Percentiles rank a stretch among this genome's conserved stretches.
These are phyloP conservation scores for Stephanocyclus meneghinianus DNA, from an alignment of 352 stramenopile genomes.

Conservation along the genomic window DNA sequence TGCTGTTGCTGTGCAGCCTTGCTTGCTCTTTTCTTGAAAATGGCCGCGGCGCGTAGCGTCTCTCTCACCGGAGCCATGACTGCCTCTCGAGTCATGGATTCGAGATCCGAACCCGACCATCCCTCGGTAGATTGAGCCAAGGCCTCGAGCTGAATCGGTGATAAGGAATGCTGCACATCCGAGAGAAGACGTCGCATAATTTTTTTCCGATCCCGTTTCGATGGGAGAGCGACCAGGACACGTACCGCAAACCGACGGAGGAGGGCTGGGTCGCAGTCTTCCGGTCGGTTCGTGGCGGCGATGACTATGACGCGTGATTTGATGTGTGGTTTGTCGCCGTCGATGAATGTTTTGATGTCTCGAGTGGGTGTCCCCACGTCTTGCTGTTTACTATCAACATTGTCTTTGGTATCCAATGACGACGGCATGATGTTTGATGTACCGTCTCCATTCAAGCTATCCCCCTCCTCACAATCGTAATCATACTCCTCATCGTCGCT, in stretches of 20 bases:
- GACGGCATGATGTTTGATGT: background rate
- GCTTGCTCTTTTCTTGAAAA: conserved; percentile 50
- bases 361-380: background rate
- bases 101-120: conserved; percentile 48
- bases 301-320: conserved; percentile 90
- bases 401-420: conserved; percentile 11
- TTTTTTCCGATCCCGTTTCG: conserved; percentile 59
- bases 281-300: conserved; percentile 93
- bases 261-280: conserved; percentile 94
- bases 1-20: conserved; percentile 43
- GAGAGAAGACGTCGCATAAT: conserved; percentile 62
- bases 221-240: conserved; percentile 62
- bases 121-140: conserved; percentile 62
- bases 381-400: background rate
- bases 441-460: background rate
- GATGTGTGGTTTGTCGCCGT: conserved; percentile 12
- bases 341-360: background rate
- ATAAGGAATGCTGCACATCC: conserved; percentile 62
- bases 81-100: conserved; percentile 71
- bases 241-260: conserved; percentile 84
- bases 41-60: conserved; percentile 61
- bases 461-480: background rate
- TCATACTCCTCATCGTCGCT: conserved; percentile 27
- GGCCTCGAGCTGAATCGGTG: conserved; percentile 45
- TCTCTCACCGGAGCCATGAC: conserved; percentile 78